Evolutionary conservation across 1,284 basidiomycete genomes (phyloP), one percentile per base, ranked within the genome.

Genomic region (Pseudozyma sp.): DNA sequence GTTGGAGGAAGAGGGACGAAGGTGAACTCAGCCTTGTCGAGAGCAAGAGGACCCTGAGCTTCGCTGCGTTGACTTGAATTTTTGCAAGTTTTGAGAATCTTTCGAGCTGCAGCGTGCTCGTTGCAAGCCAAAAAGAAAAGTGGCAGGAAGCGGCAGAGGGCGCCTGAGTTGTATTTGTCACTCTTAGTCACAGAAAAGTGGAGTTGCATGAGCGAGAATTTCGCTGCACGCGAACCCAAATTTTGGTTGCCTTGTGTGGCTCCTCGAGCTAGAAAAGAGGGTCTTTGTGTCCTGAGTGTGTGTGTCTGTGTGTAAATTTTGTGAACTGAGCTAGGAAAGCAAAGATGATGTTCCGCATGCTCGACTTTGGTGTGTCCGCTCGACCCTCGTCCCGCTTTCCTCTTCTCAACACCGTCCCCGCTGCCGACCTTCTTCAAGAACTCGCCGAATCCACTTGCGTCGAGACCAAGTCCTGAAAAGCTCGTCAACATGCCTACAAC

Each of bases 401-500:
- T 31, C 25, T 31, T 3, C 25, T 6, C 25, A 31, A 31, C n/a
- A 31, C 4, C 18, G n/a, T 19, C 39, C 11, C 12, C 1, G 12
- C 45, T 12, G 19, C 19, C 12, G 8, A 18, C 43, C n/a, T 18
- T 9, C 19, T 25, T 21, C 45, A 25, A 47, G 21, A 25, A 11
- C 25, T 31, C 6, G 3, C 3, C 25, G 6, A 19, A 1, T 10
- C 10, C 21, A 12, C 45, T 47, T 21, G 21, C 19, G 1, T 25
- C 45, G 19, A 12, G 1, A 18, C 45, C 31, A 16, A 44, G 11
- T 36, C 8, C 25, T 31, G 25, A 13, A 16, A 19, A n/a, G 36
- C 19, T 5, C 35, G 25, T 35, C 42, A 70, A 2, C 19, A 74
- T 75, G 72, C 72, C 72, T 25, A 40, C 48, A 38, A 75, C 63